Conservation (phyloP, 2,329 filamentous ascomycete species). For the Calonectria pauciramosa region DNA sequence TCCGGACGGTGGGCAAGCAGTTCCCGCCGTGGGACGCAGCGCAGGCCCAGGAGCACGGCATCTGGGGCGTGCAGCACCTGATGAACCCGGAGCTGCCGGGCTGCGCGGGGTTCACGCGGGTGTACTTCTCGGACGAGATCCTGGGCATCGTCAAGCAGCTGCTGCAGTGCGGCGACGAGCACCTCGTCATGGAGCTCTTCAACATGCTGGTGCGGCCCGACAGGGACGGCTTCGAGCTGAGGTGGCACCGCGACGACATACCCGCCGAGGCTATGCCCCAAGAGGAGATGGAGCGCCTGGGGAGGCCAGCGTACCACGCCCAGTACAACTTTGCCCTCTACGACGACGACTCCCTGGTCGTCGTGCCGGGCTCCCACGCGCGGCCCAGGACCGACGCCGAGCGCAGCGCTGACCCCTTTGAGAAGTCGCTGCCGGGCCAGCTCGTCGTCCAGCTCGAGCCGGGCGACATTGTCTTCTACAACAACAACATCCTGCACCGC, state of each 20-base stretch:
- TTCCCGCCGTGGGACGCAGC: conserved; percentile 87
- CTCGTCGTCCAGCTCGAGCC: conserved; percentile 75
- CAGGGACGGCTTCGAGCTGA: conserved; percentile 77
- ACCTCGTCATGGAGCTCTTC: conserved; percentile 88
- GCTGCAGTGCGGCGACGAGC: conserved; percentile 68
- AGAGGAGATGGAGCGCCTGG: conserved; percentile 75
- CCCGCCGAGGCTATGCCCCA: conserved; percentile 73
- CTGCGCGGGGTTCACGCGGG: conserved; percentile 71
- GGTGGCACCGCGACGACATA: conserved; percentile 91
- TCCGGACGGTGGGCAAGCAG: conserved; percentile 89
- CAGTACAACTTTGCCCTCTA: conserved; percentile 91
- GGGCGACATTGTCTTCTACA: conserved; percentile 88
- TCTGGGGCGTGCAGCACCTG: conserved; percentile 92
- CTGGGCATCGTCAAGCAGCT: conserved; percentile 75
- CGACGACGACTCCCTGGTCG: conserved; percentile 79
- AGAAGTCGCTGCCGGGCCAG: conserved; percentile 72
- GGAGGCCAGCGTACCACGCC: conserved; percentile 76
- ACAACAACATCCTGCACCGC: conserved; percentile 88
- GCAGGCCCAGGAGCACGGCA: conserved; percentile 70
- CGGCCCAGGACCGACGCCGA: conserved; percentile 79
- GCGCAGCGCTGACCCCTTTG: conserved; percentile 76
- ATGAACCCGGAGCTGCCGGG: conserved; percentile 79
- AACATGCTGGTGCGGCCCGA: conserved; percentile 86
- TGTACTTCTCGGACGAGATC: conserved; percentile 80
- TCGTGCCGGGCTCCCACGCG: conserved; percentile 82